Evolutionary conservation across 345 rosid genomes (phyloP).

Genomic region (Eucalyptus brandiana): DNA sequence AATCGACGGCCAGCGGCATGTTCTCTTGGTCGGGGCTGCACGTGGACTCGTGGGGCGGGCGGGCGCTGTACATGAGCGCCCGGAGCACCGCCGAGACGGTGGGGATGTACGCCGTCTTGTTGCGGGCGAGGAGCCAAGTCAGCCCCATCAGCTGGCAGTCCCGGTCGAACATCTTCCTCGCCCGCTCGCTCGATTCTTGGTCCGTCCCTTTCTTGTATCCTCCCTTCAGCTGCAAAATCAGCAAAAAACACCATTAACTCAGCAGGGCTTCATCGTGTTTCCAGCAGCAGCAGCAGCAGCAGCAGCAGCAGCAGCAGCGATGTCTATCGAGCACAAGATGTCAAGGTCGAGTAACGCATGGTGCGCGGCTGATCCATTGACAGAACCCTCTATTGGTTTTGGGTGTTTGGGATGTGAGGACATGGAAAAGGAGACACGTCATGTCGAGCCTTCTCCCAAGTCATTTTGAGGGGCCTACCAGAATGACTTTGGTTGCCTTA

Average conservation of each 20-base stretch:
- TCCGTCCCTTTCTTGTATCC: constrained; percentile 32
- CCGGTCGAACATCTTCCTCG: constrained; percentile 73
- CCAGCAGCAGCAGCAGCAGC: not conserved
- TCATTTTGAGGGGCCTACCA: constrained; percentile 13
- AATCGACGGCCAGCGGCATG: constrained; percentile 99
- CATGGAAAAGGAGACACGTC: not conserved
- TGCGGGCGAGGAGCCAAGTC: constrained; percentile 94
- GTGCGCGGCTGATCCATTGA: not conserved
- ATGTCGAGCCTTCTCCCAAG: not conserved
- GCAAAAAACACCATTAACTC: not conserved
- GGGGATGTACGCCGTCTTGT: constrained; percentile 91
- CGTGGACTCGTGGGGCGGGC: constrained; percentile 62
- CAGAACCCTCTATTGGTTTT: not conserved
- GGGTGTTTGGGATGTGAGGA: not conserved
- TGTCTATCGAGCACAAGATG: not conserved
- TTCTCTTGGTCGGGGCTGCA: constrained; percentile 99
- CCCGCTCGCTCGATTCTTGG: constrained; percentile 35
- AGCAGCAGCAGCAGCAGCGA: not conserved
- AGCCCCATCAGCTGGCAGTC: constrained; percentile 99
- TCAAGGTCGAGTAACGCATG: not conserved
- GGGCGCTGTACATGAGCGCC: constrained; percentile 87
- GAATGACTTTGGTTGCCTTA: constrained; percentile 8
- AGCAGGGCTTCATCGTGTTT: not conserved
- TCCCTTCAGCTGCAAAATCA: constrained; percentile 50
- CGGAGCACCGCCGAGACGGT: constrained; percentile 95